Conservation (phyloP, 371 early-diverging fungal genomes). For the Mortierella polycephala region DNA sequence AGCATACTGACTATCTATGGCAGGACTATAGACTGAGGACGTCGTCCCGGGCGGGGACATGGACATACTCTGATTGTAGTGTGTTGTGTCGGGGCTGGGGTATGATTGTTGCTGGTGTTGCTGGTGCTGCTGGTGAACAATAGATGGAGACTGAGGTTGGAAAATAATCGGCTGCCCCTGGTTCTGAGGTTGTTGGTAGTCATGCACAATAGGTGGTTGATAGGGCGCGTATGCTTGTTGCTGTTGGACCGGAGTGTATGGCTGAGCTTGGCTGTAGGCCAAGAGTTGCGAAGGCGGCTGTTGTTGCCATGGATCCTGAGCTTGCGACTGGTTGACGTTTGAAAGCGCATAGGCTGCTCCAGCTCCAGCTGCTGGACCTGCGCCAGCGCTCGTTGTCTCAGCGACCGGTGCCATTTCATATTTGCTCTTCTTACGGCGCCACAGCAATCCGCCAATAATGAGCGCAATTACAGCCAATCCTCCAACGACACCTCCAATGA, state of each 20-base stretch:
- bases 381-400: background rate
- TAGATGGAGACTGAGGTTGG: background rate
- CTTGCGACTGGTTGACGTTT: too few species aligned
- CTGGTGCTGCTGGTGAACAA: constrained; percentile 6
- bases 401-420: background rate
- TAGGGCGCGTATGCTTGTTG: constrained; percentile 9
- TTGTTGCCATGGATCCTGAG: constrained; percentile 9
- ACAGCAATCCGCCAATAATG: constrained; percentile 9
- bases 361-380: background rate
- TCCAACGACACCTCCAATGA: constrained; percentile 18
- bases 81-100: background rate
- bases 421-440: constrained; percentile 6
- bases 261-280: background rate
- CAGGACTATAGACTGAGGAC: background rate
- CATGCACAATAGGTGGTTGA: constrained; percentile 25
- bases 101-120: constrained; percentile 2
- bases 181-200: constrained; percentile 12
- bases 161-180: constrained; percentile 13
- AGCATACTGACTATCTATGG: background rate
- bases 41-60: background rate
- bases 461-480: constrained; percentile 8
- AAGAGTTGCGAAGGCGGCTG: constrained; percentile 9
- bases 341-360: too few species aligned
- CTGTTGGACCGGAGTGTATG: constrained; percentile 1
- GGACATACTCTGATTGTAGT: background rate